These are phyloP conservation scores for Haplosporangium sp. DNA, from an alignment of 371 early-diverging fungal species.

Conservation along the genomic window DNA sequence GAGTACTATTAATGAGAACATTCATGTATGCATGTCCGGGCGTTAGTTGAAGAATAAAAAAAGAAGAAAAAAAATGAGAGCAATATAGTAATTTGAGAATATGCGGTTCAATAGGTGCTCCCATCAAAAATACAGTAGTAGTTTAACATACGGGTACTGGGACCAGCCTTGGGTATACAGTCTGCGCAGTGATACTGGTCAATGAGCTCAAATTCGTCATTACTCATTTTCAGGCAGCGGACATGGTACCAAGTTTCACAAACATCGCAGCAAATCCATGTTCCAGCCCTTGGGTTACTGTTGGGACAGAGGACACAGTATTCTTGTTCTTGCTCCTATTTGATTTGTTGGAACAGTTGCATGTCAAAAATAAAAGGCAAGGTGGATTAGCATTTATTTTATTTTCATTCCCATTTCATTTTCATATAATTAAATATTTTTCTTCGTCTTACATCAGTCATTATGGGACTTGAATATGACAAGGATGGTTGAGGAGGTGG, in stretches of 20 bases:
- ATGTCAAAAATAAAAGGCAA: background rate
- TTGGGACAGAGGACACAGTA: slow-evolving; percentile 42
- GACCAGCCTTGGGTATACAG: slow-evolving; percentile 68
- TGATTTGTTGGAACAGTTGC: background rate
- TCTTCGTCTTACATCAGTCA: slow-evolving; percentile 7
- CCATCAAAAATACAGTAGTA: background rate
- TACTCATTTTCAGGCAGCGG: slow-evolving; percentile 68
- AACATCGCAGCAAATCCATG: slow-evolving; percentile 79
- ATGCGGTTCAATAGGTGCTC: background rate
- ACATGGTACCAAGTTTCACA: slow-evolving; percentile 80
- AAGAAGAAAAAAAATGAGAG: no score
- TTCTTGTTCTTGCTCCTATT: slow-evolving; percentile 32
- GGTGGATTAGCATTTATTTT: no score
- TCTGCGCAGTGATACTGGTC: slow-evolving; percentile 76
- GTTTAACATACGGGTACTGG: slow-evolving; percentile 65
- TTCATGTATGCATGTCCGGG: background rate
- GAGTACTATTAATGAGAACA: slow-evolving; percentile 34
- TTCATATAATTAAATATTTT: background rate
- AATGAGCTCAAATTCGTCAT: slow-evolving; percentile 67
- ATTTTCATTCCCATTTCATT: no score
- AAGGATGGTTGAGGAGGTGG: background rate
- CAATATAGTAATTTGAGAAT: no score
- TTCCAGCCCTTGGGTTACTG: slow-evolving; percentile 49
- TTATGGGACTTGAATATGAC: background rate
- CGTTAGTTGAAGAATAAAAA: background rate